Conservation (phyloP, 2,329 filamentous ascomycete genomes). For the Colletotrichum incanum region DNA sequence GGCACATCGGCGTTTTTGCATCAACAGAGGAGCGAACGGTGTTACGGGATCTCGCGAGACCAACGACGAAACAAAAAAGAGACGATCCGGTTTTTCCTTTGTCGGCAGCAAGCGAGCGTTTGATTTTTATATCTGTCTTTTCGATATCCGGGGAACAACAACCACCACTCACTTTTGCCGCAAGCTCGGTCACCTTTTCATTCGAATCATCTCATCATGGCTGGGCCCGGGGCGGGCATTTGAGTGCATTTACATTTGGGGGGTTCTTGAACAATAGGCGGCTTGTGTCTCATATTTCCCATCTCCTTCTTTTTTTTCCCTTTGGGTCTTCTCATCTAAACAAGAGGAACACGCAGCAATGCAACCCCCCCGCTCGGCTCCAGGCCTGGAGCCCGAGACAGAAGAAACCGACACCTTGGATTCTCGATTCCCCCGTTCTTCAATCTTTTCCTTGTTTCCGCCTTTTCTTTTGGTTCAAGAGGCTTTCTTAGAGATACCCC, state of each 20-base stretch:
- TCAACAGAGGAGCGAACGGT: constrained; percentile 55
- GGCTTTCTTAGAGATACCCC: constrained; percentile 60
- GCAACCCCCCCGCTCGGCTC: constrained; percentile 65
- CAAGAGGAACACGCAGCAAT: constrained; percentile 77
- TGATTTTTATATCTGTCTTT: constrained; percentile 50
- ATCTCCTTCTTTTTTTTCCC: constrained; percentile 51
- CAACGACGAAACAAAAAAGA: constrained; percentile 49
- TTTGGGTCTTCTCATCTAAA: constrained; percentile 56
- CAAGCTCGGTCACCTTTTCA: constrained; percentile 48
- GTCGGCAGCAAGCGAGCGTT: constrained; percentile 62
- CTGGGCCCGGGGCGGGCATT: constrained; percentile 68
- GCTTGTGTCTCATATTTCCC: constrained; percentile 55
- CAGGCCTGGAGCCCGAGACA: constrained; percentile 59
- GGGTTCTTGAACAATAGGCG: constrained; percentile 64
- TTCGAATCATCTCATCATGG: constrained; percentile 62
- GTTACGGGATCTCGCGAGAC: constrained; percentile 58
- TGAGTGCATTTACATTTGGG: constrained; percentile 69
- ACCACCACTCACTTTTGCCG: constrained; percentile 67
- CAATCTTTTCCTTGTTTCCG: constrained; percentile 46
- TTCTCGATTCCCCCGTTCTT: constrained; percentile 59
- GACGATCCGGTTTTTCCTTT: constrained; percentile 46
- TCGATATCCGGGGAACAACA: constrained; percentile 58
- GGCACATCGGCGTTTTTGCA: constrained; percentile 63
- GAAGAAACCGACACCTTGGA: constrained; percentile 56
- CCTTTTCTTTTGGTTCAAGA: constrained; percentile 58